Evolutionary conservation across 2,329 filamentous ascomycete genomes (phyloP), one percentile per base, ranked within the genome.

Genomic region (Penicillium fuscoglaucum): DNA sequence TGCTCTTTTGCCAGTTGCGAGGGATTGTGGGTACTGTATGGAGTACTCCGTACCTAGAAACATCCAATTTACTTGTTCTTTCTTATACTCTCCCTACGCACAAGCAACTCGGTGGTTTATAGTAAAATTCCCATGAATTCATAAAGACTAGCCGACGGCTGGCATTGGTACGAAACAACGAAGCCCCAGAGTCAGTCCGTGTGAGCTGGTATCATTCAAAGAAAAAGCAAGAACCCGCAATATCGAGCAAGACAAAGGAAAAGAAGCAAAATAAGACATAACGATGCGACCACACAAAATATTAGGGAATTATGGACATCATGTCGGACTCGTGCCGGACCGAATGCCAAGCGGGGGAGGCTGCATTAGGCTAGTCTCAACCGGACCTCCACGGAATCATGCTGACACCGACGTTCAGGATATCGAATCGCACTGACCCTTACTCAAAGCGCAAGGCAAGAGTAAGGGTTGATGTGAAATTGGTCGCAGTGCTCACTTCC

Each of bases 201-300:
- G 69, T 70, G 68, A 73, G 70, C 68, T 74, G 73, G 73, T 76
- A 76, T 76, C 73, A 74, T 72, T 66, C 64, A 61, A 60, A 57
- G 64, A 63, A 64, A 55, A 64, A 64, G 60, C 29, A 56, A 58
- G 60, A 68, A 54, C 55, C 61, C 63, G 58, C 60, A 60, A 56
- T 50, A 65, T 52, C 49, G 57, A 64, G 59, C 56, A 62, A 60
- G 51, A 55, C 46, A 58, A 64, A 44, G 57, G 53, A 58, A 60
- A 61, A 58, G 21, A 49, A 52, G 47, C 47, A 63, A 33, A 58
- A 52, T 12, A 57, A 45, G 51, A 35, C 43, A 59, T 52, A 47
- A 62, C 31, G 55, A 61, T 60, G 57, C 61, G 59, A 62, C 61
- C 57, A 61, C 62, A 44, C 52, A 61, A 54, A 61, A 53, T 31